Evolutionary conservation across 2,329 filamentous ascomycete species (phyloP).

Genomic region (Colletotrichum cereale): DNA sequence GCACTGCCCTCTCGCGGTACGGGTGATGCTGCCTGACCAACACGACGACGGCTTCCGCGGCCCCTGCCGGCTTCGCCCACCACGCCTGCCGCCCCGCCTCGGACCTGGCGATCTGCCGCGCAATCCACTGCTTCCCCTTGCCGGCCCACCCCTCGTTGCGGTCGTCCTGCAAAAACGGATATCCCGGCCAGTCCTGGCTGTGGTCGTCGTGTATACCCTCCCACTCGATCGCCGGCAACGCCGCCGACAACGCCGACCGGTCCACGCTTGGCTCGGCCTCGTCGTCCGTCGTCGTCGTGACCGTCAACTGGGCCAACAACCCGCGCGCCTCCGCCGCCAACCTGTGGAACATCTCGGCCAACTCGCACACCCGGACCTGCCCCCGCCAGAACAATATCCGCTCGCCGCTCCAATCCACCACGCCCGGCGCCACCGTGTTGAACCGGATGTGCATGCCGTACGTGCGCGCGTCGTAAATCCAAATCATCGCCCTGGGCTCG

Average conservation of each 20-base stretch:
- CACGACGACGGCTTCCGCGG: too few relatives aligned
- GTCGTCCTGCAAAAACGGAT: constrained; percentile 28
- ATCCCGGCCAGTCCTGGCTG: constrained; percentile 14
- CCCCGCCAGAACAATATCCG: too few relatives aligned
- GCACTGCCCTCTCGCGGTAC: background rate
- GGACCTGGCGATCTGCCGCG: background rate
- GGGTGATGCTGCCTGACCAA: too few relatives aligned
- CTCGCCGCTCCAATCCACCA: too few relatives aligned
- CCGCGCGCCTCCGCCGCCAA: constrained; percentile 14
- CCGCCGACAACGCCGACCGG: too few relatives aligned
- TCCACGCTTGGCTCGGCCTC: background rate
- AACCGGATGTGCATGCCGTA: too few relatives aligned
- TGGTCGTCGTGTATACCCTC: constrained; percentile 6
- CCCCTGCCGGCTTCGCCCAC: background rate
- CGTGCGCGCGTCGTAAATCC: too few relatives aligned
- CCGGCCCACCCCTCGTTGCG: constrained; percentile 12
- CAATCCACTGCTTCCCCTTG: constrained; percentile 7
- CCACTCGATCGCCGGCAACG: too few relatives aligned
- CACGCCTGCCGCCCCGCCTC: background rate
- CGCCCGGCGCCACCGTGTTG: too few relatives aligned
- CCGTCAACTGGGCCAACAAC: constrained; percentile 22
- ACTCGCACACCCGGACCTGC: background rate
- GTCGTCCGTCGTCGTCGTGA: background rate
- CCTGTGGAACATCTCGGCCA: constrained; percentile 19
- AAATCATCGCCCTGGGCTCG: background rate